A percentile compares a stretch with the other conserved stretches of the same genome.
These are phyloP conservation scores for Tricholoma terreum DNA, from an alignment of 768 basidiomycete species.

Conservation along the genomic window DNA sequence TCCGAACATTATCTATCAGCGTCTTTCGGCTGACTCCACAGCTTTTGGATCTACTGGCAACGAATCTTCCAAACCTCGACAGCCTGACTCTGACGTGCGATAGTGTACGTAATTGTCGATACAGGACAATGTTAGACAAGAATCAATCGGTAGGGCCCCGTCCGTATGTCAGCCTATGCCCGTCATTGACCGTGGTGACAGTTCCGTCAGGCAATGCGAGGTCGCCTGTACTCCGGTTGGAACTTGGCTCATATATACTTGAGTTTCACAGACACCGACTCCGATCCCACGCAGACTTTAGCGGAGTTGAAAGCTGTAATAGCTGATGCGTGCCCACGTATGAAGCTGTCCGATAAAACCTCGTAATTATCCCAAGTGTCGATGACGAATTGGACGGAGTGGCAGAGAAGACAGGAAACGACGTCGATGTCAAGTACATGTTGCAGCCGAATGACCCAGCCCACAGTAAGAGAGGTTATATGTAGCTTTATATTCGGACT, in stretches of 20 bases:
- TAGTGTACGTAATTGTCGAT: neutral
- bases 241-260: neutral
- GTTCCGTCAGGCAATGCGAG: neutral
- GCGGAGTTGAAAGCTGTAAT: no score
- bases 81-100: neutral
- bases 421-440: no score
- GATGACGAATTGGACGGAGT: no score
- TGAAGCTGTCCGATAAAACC: no score
- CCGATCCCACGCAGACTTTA: no score
- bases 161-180: neutral
- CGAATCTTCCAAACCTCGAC: neutral
- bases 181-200: neutral
- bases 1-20: neutral
- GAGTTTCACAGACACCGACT: no score
- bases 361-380: no score
- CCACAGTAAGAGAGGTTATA: no score
- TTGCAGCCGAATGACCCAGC: no score
- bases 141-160: neutral
- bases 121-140: neutral
- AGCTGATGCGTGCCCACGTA: neutral
- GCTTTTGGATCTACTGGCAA: neutral
- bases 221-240: neutral
- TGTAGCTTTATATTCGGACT: no score
- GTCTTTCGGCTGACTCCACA: neutral
- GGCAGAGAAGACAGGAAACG: no score